These are phyloP conservation scores for Penicillium desertorum DNA, from an alignment of 495 filamentous ascomycete species.

Conservation along the genomic window DNA sequence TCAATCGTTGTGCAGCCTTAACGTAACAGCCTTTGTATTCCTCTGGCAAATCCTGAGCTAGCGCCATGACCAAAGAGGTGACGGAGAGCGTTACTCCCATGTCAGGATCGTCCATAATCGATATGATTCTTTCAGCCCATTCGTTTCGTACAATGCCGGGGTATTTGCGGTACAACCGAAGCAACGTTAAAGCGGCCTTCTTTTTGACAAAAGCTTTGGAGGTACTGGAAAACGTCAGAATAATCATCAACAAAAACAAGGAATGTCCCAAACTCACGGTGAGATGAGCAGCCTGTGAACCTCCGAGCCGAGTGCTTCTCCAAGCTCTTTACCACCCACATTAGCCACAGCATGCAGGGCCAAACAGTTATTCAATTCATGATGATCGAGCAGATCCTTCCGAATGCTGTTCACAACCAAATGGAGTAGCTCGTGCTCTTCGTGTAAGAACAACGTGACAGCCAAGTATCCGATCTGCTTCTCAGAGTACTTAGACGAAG, in stretches of 20 bases:
- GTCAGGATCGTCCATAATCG: constrained; percentile 95
- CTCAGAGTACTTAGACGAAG: constrained; percentile 95
- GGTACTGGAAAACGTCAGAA: constrained; percentile 56
- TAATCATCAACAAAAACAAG: background rate
- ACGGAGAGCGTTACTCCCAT: constrained; percentile 94
- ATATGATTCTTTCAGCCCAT: constrained; percentile 97
- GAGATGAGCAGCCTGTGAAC: constrained; percentile 95
- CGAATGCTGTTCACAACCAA: constrained; percentile 97
- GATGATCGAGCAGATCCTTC: constrained; percentile 91
- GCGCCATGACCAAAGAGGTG: constrained; percentile 92
- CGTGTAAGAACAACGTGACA: constrained; percentile 95
- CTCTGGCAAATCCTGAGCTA: constrained; percentile 90
- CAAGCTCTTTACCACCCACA: constrained; percentile 95
- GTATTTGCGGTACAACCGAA: constrained; percentile 92
- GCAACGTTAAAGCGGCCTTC: constrained; percentile 95
- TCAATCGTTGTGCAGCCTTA: constrained; percentile 86
- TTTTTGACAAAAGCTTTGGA: constrained; percentile 99
- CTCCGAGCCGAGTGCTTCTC: constrained; percentile 87
- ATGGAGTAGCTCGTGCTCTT: constrained; percentile 93
- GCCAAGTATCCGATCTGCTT: constrained; percentile 99
- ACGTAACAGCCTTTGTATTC: constrained; percentile 92
- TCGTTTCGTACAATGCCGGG: constrained; percentile 89
- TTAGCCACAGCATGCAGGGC: constrained; percentile 99
- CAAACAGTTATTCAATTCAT: constrained; percentile 95
- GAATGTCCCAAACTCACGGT: constrained; percentile 61